These are phyloP conservation scores for Suhomyces panamericanus DNA, from an alignment of 1,139 yeast species.

Conservation along the genomic window DNA sequence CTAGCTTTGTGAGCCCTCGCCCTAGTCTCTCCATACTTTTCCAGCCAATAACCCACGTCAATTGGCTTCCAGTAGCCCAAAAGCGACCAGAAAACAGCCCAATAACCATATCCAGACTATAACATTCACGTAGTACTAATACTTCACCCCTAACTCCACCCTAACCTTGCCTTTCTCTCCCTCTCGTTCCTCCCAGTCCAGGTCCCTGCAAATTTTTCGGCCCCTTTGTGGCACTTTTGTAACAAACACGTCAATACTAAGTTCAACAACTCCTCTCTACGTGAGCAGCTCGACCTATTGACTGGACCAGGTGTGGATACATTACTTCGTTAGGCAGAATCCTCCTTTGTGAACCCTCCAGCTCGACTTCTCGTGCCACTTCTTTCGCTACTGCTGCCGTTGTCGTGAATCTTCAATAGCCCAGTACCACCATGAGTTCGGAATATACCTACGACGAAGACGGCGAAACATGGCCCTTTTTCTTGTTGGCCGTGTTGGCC, in stretches of 20 bases:
- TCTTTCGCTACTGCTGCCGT: neutral
- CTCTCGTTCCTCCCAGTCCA: neutral
- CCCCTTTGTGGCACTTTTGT: conserved; percentile 10
- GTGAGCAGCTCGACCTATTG: neutral
- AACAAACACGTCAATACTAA: conserved; percentile 12
- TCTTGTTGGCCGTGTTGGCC: conserved; percentile 68
- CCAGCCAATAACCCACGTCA: neutral
- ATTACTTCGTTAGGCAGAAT: neutral
- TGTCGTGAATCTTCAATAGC: neutral
- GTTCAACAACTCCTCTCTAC: conserved; percentile 1
- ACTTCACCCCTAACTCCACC: neutral
- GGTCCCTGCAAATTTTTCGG: conserved; percentile 2
- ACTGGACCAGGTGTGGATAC: neutral
- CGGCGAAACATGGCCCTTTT: conserved; percentile 95
- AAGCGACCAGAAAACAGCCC: neutral
- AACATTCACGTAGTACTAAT: neutral
- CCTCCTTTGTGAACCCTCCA: neutral
- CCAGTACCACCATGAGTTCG: conserved; percentile 30
- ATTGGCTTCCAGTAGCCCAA: neutral
- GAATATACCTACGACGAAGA: conserved; percentile 83
- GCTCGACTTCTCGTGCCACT: neutral
- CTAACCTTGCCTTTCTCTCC: neutral
- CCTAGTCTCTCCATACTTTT: neutral
- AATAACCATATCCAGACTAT: neutral
- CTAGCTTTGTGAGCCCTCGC: neutral